Evolutionary conservation across 768 basidiomycete genomes (phyloP).

Genomic region (Tulasnella sp.): DNA sequence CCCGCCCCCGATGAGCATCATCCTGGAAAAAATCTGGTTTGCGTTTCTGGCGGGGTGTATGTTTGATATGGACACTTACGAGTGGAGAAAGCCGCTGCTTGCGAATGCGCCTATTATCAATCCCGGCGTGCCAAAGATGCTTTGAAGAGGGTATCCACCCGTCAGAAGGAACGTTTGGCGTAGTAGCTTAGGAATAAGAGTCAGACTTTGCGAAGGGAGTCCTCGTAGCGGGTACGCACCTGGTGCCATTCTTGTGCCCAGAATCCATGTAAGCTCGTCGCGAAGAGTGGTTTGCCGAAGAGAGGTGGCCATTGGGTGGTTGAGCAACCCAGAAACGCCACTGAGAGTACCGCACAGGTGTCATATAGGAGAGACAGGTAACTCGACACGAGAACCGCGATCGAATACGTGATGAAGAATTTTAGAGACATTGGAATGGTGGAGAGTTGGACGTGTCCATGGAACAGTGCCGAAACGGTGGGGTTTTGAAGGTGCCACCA

Average conservation of each 20-base stretch:
- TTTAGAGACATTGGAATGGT: not conserved
- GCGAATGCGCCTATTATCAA: not conserved
- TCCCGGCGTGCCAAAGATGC: not conserved
- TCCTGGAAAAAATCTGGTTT: not conserved
- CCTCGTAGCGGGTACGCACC: not conserved
- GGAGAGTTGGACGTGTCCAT: not conserved
- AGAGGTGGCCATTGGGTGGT: conserved; percentile 14
- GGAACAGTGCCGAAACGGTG: not conserved
- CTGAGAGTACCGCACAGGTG: not conserved
- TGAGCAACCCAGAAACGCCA: not conserved
- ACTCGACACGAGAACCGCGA: not conserved
- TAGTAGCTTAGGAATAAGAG: conserved; percentile 3
- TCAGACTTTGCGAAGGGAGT: not conserved
- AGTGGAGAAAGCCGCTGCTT: not conserved
- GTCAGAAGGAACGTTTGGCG: conserved; percentile 16
- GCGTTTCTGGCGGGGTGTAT: not conserved
- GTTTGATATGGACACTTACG: too few species aligned
- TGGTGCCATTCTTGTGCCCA: conserved; percentile 18
- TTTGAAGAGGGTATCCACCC: conserved; percentile 11
- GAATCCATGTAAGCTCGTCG: conserved; percentile 12
- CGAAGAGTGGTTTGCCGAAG: conserved; percentile 9
- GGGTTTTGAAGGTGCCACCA: not conserved
- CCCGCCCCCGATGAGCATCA: conserved; percentile 5
- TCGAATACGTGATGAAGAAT: not conserved
- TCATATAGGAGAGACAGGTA: conserved; percentile 10